Evolutionary conservation across 2,329 filamentous ascomycete species (phyloP).

Genomic region (Trichoderma polysporum): DNA sequence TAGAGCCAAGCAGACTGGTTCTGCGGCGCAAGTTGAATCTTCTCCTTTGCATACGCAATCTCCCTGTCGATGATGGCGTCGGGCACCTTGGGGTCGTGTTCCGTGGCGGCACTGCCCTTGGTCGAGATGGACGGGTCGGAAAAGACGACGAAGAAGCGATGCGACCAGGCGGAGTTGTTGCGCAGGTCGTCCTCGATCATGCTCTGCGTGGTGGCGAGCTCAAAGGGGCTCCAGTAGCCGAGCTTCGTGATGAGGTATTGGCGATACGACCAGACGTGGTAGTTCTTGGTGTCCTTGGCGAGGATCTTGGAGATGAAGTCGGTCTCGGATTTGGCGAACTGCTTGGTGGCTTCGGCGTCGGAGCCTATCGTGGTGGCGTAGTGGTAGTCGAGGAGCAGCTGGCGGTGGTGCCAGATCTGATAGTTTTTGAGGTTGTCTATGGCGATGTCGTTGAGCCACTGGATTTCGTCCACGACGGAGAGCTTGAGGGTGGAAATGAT

Average conservation of each 20-base stretch:
- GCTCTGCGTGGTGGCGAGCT: constrained; percentile 69
- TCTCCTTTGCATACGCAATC: constrained; percentile 68
- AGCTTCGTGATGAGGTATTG: constrained; percentile 66
- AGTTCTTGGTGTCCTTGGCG: constrained; percentile 87
- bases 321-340: constrained; percentile 64
- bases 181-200: constrained; percentile 79
- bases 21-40: constrained; percentile 79
- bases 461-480: constrained; percentile 68
- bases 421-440: constrained; percentile 93
- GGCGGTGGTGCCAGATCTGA: constrained; percentile 87
- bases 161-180: constrained; percentile 98
- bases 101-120: constrained; percentile 47
- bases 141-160: constrained; percentile 92
- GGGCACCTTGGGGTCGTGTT: constrained; percentile 57
- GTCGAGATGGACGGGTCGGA: constrained; percentile 56
- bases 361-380: constrained; percentile 49
- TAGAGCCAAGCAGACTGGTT: constrained; percentile 97
- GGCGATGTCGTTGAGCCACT: constrained; percentile 83
- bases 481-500: constrained; percentile 68
- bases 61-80: constrained; percentile 69
- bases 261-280: constrained; percentile 96
- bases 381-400: constrained; percentile 62
- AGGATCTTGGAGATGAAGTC: constrained; percentile 81
- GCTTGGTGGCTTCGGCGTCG: constrained; percentile 55
- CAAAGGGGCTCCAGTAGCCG: constrained; percentile 68